Evolutionary conservation across 805 yeast genomes (phyloP).

Genomic region (Wickerhamomyces strasburgensis): DNA sequence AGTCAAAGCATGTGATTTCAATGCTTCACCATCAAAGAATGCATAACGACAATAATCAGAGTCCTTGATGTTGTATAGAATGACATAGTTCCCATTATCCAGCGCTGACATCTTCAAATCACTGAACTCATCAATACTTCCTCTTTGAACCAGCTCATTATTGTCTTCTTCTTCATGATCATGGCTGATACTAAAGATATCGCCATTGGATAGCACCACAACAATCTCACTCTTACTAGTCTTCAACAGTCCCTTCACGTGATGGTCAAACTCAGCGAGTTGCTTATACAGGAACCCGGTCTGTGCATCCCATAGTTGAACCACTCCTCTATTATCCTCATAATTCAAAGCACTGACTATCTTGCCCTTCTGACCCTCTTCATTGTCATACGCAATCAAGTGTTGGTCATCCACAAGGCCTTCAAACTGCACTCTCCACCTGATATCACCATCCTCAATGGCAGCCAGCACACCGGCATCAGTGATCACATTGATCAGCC

Average conservation of each 20-base stretch:
- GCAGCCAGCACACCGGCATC: slow-evolving; percentile 29
- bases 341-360: slow-evolving; percentile 22
- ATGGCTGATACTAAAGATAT: neutral
- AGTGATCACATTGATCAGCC: slow-evolving; percentile 25
- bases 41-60: slow-evolving; percentile 7
- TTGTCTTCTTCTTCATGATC: no score
- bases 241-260: slow-evolving; percentile 5
- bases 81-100: slow-evolving; percentile 16
- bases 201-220: slow-evolving; percentile 13
- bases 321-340: slow-evolving; percentile 13
- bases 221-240: slow-evolving; percentile 1
- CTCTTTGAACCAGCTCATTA: slow-evolving; percentile 4
- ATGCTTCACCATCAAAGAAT: slow-evolving; percentile 12
- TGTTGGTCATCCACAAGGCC: slow-evolving; percentile 5
- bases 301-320: slow-evolving; percentile 19
- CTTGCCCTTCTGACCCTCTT: neutral
- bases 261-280: slow-evolving; percentile 7
- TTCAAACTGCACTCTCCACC: slow-evolving; percentile 29
- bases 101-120: slow-evolving; percentile 7
- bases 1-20: slow-evolving; percentile 10
- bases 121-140: slow-evolving; percentile 7
- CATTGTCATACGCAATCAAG: slow-evolving; percentile 1
- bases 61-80: slow-evolving; percentile 8
- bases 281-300: slow-evolving; percentile 14
- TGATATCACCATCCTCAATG: slow-evolving; percentile 31